These are phyloP conservation scores for Crithidia bombi DNA, from an alignment of 208 protist genomes.

Conservation along the genomic window DNA sequence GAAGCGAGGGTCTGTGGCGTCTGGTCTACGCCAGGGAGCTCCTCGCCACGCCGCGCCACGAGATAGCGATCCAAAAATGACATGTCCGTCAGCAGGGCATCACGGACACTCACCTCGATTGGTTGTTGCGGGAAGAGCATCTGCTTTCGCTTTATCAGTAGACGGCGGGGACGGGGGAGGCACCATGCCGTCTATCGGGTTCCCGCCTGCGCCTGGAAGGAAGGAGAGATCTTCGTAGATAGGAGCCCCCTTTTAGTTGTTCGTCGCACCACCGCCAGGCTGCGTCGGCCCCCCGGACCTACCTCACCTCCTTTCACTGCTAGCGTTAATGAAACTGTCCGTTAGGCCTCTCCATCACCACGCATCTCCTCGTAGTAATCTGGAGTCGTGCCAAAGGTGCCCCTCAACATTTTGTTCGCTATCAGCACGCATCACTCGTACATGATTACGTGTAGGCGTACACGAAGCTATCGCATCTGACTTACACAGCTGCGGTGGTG, in stretches of 20 bases:
- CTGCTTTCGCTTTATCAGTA: neutral
- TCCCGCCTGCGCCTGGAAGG: conserved; percentile 8
- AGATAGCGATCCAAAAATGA: conserved; percentile 38
- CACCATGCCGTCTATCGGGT: neutral
- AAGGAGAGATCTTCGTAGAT: neutral
- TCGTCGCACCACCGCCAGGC: neutral
- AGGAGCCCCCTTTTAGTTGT: neutral
- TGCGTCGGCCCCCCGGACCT: neutral
- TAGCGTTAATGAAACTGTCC: neutral
- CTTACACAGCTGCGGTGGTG: conserved; percentile 26
- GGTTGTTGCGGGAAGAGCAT: neutral
- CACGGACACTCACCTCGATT: conserved; percentile 13
- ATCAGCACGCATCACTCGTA: conserved; percentile 46
- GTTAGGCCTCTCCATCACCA: neutral
- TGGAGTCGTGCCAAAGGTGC: conserved; percentile 15
- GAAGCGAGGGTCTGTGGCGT: neutral
- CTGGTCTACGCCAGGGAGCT: neutral
- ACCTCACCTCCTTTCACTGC: neutral
- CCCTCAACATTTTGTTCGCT: conserved; percentile 10
- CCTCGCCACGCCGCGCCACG: conserved; percentile 5
- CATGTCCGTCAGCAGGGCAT: neutral
- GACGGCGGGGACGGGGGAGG: neutral
- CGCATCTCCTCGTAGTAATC: conserved; percentile 31
- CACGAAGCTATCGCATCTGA: conserved; percentile 32
- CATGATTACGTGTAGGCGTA: conserved; percentile 29